Base-by-base conservation (phyloP, 306 rosid genomes). In the Citrullus amarus region DNA sequence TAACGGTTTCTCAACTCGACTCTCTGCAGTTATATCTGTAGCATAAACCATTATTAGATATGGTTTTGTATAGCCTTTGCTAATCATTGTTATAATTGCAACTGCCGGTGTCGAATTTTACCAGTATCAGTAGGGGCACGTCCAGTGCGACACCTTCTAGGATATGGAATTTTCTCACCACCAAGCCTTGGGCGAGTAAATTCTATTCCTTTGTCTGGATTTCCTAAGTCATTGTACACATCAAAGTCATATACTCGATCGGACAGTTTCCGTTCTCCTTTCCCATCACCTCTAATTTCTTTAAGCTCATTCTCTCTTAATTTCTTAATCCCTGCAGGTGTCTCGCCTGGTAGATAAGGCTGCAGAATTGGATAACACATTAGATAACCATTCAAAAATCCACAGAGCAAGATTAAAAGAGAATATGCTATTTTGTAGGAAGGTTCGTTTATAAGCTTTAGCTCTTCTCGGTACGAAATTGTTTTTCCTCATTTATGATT, bases 131-230 rank as follows among this genome's bases (percentile, higher is more conserved):
- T n/a, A 9, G 97, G 96, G 41, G 2, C 77, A 17, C 99, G 96
- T 20, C 99, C 99, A 6, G 99, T 95, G 32, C 99, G 99, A 82
- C 97, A 92, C 75, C 99, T 83, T 87, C 97, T 88, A 9, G 99
- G 97, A 82, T 87, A 95, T 5, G 97, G 97, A 69, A 88, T 71
- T 46, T 62, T 81, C 41, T 81, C 51, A 7, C 89, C 98, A 5
- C 98, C 99, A 57, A 95, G 91, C 0, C 44, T 76, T 43, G 96
- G 99, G 43, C 99, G 89, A 8, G 86, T 81, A 63, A 87, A 69
- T 6, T 92, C 96, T 83, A 70, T 17, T 46, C 91, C 92, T 81
- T 66, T 89, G 63, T 92, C 99, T 36, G 99, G 99, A 74, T 91
- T 93, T 66, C 99, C 99, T 80, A 95, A 77, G 82, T 95, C 99